Evolutionary conservation across 2,329 filamentous ascomycete species (phyloP).

Genomic region (Fusarium keratoplasticum): DNA sequence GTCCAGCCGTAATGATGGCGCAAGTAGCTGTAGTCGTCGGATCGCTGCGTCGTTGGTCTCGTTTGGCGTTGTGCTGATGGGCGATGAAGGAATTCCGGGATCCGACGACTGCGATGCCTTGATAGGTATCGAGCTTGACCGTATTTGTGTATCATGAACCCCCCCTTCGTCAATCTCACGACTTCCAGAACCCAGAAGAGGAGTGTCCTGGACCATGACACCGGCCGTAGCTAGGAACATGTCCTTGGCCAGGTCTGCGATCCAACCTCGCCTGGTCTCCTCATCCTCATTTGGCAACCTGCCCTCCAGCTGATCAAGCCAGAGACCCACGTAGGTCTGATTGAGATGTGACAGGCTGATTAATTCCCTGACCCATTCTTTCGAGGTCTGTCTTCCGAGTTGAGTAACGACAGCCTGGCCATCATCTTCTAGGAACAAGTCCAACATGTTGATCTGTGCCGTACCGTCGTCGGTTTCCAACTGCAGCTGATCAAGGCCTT

Average conservation of each 20-base stretch:
- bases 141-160: constrained; percentile 10
- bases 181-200: constrained; percentile 43
- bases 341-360: constrained; percentile 45
- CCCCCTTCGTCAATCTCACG: constrained; percentile 6
- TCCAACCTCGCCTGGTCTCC: constrained; percentile 41
- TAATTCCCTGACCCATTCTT: constrained; percentile 40
- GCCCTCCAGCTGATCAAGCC: constrained; percentile 45
- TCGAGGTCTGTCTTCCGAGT: constrained; percentile 40
- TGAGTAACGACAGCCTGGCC: constrained; percentile 47
- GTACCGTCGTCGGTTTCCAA: constrained; percentile 28
- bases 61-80: constrained; percentile 19
- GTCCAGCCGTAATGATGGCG: constrained; percentile 44
- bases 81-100: constrained; percentile 38
- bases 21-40: constrained; percentile 51
- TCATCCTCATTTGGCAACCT: constrained; percentile 42
- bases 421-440: constrained; percentile 43
- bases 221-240: constrained; percentile 51
- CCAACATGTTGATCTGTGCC: constrained; percentile 45
- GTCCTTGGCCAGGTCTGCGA: constrained; percentile 49
- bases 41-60: constrained; percentile 45
- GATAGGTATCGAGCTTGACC: constrained; percentile 29
- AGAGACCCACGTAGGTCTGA: constrained; percentile 46
- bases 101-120: constrained; percentile 42
- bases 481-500: constrained; percentile 5
- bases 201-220: constrained; percentile 49